Conservation (phyloP, 2,329 filamentous ascomycete genomes). For the Talaromyces sp. region DNA sequence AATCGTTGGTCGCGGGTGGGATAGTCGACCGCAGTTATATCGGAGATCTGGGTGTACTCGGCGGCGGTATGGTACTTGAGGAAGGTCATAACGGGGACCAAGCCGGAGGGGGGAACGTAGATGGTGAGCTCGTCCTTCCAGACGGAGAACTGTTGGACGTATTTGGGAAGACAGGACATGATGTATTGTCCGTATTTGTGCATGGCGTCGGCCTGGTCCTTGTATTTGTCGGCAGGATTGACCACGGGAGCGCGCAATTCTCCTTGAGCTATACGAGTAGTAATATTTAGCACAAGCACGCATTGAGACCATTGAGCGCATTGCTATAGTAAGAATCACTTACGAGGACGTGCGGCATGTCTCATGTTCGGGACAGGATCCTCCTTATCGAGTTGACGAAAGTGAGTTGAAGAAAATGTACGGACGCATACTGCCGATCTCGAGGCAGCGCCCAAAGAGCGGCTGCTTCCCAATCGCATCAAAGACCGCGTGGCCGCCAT, state of each 20-base stretch:
- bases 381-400: slow-evolving; percentile 43
- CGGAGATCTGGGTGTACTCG: slow-evolving; percentile 90
- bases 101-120: slow-evolving; percentile 81
- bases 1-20: slow-evolving; percentile 94
- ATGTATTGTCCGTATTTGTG: slow-evolving; percentile 96
- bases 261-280: slow-evolving; percentile 44
- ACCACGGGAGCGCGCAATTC: slow-evolving; percentile 74
- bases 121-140: slow-evolving; percentile 99
- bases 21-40: slow-evolving; percentile 93
- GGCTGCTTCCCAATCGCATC: slow-evolving; percentile 42
- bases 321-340: slow-evolving; percentile 24
- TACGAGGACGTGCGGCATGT: slow-evolving; percentile 54
- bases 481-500: slow-evolving; percentile 47
- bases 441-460: slow-evolving; percentile 36
- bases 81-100: slow-evolving; percentile 90
- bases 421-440: slow-evolving; percentile 34
- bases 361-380: slow-evolving; percentile 58
- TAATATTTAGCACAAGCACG: neutral
- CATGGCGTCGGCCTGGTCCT: slow-evolving; percentile 78
- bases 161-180: slow-evolving; percentile 95
- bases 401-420: slow-evolving; percentile 40
- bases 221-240: slow-evolving; percentile 91
- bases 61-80: slow-evolving; percentile 97
- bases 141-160: slow-evolving; percentile 97
- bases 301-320: neutral